Evolutionary conservation across 495 filamentous ascomycete species (phyloP), one percentile per base, ranked within the genome.

Genomic region (Talaromyces borbonicus): DNA sequence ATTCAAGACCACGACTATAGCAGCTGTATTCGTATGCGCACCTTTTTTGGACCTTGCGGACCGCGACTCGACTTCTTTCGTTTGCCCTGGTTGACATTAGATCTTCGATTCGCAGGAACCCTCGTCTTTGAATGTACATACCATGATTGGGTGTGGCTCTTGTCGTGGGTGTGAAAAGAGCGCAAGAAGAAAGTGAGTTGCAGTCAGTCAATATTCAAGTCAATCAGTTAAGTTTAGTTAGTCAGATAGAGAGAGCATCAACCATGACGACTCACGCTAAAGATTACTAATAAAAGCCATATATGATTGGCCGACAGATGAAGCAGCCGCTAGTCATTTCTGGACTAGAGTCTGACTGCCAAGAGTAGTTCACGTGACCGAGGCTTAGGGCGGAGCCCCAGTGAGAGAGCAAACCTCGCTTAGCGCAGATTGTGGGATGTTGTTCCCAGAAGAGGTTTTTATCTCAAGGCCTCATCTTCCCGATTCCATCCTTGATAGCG

Each of bases 61-160:
- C 87, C 85, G 52, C 82, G 74, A 49, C 85, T 80, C 23, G 84
- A 83, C 80, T 93, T 93, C 84, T 96, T 97, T 59, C 90, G 84
- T 71, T 98, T 98, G 44, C 90, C 90, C 86, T 83, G 54, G 47
- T 50, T 47, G 39, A n/a, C 19, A 43, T 29, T 24, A 15, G 24
- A 4, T 8, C 18, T 46, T 33, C 18, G 15, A 9, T n/a, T n/a
- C n/a, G n/a, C n/a, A n/a, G n/a, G n/a, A n/a, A n/a, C n/a, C n/a
- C n/a, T n/a, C n/a, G n/a, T n/a, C n/a, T n/a, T n/a, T n/a, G n/a
- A n/a, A n/a, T n/a, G n/a, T n/a, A n/a, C n/a, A n/a, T n/a, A n/a
- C n/a, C n/a, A n/a, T n/a, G n/a, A n/a, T n/a, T n/a, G n/a, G n/a
- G n/a, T n/a, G n/a, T n/a, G n/a, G n/a, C n/a, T n/a, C n/a, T n/a